Percentiles rank a stretch among this genome's conserved stretches.
Conservation (phyloP, 371 early-diverging fungal genomes). For the Syncephalastrum monosporum region DNA sequence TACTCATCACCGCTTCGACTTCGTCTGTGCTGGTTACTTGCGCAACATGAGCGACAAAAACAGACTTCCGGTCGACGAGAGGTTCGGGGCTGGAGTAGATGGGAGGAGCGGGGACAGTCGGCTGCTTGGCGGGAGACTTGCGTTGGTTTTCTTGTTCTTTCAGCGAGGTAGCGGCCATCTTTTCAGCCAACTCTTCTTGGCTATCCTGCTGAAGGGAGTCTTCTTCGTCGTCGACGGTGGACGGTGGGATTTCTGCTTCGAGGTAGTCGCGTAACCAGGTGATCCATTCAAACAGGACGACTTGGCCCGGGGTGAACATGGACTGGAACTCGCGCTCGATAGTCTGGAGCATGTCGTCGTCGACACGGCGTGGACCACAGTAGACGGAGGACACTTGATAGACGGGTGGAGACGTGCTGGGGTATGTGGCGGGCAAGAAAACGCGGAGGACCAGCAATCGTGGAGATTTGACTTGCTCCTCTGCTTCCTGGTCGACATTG, state of each 20-base stretch:
- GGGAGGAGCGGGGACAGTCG: conserved; percentile 24
- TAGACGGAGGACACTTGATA: conserved; percentile 71
- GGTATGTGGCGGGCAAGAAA: conserved; percentile 69
- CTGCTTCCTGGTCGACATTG: conserved; percentile 25
- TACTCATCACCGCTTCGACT: conserved; percentile 56
- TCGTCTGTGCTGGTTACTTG: conserved; percentile 57
- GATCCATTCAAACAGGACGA: conserved; percentile 78
- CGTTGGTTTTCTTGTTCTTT: conserved; percentile 22
- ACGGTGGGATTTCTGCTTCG: conserved; percentile 29
- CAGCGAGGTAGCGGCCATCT: conserved; percentile 3
- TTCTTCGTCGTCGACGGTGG: conserved; percentile 5
- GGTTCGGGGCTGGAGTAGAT: conserved; percentile 51
- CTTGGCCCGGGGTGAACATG: conserved; percentile 66
- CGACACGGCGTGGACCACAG: conserved; percentile 57
- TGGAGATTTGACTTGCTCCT: conserved; percentile 27
- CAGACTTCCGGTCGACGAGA: conserved; percentile 80
- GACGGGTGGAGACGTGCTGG: conserved; percentile 62
- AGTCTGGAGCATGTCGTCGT: conserved; percentile 34
- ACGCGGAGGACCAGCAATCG: conserved; percentile 45
- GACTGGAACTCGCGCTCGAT: conserved; percentile 55
- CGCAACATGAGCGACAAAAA: conserved; percentile 85
- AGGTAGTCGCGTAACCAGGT: conserved; percentile 67
- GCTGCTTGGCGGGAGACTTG: conserved; percentile 10
- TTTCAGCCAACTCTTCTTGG: conserved; percentile 1
- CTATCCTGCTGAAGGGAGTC: neutral